A percentile compares a stretch with the other conserved stretches of the same genome.
These are phyloP conservation scores for Oryza meridionalis DNA, from an alignment of 176 grass and related monocot genomes.

Conservation along the genomic window DNA sequence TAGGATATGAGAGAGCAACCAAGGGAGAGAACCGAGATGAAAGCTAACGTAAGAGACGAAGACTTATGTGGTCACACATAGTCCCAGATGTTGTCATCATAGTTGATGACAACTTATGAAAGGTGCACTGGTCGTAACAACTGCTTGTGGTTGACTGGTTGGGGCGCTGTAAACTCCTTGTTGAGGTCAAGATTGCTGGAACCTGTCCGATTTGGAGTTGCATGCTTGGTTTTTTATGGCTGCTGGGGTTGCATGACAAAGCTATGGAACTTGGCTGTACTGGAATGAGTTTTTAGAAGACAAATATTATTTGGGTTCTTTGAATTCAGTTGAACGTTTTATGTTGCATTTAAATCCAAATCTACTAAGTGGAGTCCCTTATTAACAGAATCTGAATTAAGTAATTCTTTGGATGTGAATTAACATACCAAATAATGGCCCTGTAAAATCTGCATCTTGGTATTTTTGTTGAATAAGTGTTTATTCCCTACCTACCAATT, in stretches of 20 bases:
- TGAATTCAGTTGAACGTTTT: not conserved
- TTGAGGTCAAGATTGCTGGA: conserved; percentile 26
- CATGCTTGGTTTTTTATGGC: not conserved
- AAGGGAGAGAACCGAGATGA: not conserved
- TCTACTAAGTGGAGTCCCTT: not conserved
- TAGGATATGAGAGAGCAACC: not conserved
- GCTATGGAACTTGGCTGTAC: conserved; percentile 11
- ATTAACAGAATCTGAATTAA: not conserved
- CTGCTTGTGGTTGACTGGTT: conserved; percentile 12
- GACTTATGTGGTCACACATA: not conserved
- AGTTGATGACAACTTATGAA: not conserved
- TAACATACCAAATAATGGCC: not conserved
- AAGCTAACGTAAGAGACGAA: not conserved
- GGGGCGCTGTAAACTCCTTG: not conserved
- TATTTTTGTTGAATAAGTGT: not conserved
- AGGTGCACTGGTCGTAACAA: not conserved
- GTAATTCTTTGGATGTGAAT: not conserved
- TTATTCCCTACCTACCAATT: too few relatives aligned
- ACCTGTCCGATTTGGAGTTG: not conserved
- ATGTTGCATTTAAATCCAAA: not conserved
- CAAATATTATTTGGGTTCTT: not conserved
- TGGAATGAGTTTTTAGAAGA: not conserved
- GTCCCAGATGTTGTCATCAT: not conserved
- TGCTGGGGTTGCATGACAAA: conserved; percentile 9
- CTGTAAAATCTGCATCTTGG: not conserved